Evolutionary conservation across 176 grass and related monocot species (phyloP), one percentile per base, ranked within the genome.

Genomic region (Zea mays): DNA sequence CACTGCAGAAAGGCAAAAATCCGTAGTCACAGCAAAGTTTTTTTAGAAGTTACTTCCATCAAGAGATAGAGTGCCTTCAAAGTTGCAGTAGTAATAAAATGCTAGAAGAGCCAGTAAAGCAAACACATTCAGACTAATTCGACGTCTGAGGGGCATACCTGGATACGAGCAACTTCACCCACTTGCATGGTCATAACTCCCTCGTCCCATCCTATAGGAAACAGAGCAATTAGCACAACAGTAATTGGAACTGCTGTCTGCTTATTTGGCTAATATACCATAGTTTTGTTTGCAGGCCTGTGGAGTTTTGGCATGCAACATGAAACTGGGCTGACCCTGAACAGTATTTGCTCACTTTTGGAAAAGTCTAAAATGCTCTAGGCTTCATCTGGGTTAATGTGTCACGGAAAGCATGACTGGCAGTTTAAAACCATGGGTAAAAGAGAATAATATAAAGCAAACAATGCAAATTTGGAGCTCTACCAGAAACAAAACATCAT

Each of bases 181-280:
- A 98, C 7, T 81, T 98, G 85, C 96, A 98, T 98, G 49, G 45
- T 79, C 89, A 98, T 59, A 85, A 98, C 96, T 80, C 96, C 95
- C 79, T 94, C 92, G 45, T 98, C 96, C 96, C 96, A 98, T 86
- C 96, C 96, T 98, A 67, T 71, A 80, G 65, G 7, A 19, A 69
- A 78, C 21, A 49, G 40, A 80, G 42, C 15, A 76, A 19, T 65
- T 40, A 77, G 0, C 27, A 15, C 21, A 46, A 69, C 6, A 9
- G 21, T 42, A 74, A 10, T 75, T 59, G 4, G 3, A 21, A 42
- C 12, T 52, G 38, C n/a, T n/a, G n/a, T n/a, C n/a, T n/a, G n/a
- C 64, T 58, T 27, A 40, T 3, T 65, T 65, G 65, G 14, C 40
- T 50, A 67, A 13, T 36, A 19, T 10, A 68, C 10, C 10, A 83